Evolutionary conservation across 225 moss, liverwort and hornwort genomes (phyloP).

Genomic region (Straminergon stramineum): DNA sequence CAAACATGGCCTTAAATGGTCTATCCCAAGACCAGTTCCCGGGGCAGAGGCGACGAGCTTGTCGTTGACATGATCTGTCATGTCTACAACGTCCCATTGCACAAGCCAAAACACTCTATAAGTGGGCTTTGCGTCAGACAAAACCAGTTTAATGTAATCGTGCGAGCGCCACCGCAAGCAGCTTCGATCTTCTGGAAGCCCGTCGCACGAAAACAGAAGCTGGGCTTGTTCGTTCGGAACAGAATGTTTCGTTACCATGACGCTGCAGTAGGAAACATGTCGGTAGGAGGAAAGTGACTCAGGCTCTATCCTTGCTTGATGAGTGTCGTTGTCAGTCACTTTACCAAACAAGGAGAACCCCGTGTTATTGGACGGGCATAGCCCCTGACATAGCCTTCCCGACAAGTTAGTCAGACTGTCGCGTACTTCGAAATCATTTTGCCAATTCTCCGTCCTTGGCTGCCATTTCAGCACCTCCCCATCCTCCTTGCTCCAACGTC

Average conservation of each 20-base stretch:
- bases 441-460: not conserved
- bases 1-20: not conserved
- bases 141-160: not conserved
- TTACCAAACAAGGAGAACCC: not conserved
- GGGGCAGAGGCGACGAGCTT: not conserved
- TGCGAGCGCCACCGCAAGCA: slow-evolving; percentile 24
- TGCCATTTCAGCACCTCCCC: slow-evolving; percentile 2
- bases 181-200: not conserved
- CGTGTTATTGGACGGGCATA: not conserved
- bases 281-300: not conserved
- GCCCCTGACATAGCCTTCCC: not conserved
- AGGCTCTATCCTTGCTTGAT: not conserved
- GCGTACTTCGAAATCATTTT: not conserved
- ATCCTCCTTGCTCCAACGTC: not conserved
- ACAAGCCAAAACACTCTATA: not conserved
- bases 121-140: not conserved
- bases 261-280: not conserved
- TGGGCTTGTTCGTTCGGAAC: not conserved
- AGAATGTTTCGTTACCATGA: slow-evolving; percentile 5
- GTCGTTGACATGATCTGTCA: not conserved
- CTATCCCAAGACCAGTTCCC: not conserved
- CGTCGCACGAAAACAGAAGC: not conserved
- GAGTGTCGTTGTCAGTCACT: not conserved
- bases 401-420: not conserved
- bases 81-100: slow-evolving; percentile 4